Conservation (phyloP, 2,329 filamentous ascomycete genomes). For the Aspergillus neoniger region DNA sequence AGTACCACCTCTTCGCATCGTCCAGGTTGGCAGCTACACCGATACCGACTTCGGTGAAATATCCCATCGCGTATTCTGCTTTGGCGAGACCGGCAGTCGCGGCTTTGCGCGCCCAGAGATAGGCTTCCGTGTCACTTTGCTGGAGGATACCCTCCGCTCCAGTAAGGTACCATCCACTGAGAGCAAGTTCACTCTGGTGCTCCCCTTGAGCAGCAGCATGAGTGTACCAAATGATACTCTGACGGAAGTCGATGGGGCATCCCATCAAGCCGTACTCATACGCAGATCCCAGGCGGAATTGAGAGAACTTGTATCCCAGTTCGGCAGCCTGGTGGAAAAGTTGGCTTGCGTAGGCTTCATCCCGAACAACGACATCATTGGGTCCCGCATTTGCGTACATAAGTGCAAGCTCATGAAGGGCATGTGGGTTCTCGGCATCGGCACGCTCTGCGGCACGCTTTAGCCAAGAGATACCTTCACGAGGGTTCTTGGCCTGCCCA, state of each 20-base stretch:
- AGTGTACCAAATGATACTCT: slow-evolving; percentile 92
- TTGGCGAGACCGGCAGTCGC: slow-evolving; percentile 85
- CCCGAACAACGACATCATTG: slow-evolving; percentile 74
- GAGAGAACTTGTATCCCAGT: slow-evolving; percentile 91
- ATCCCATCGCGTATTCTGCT: slow-evolving; percentile 97
- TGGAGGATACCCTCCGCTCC: slow-evolving; percentile 83
- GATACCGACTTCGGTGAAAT: slow-evolving; percentile 94
- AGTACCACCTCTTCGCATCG: slow-evolving; percentile 98
- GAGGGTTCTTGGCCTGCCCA: slow-evolving; percentile 78
- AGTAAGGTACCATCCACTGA: slow-evolving; percentile 93
- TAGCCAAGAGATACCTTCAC: slow-evolving; percentile 87
- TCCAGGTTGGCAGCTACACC: slow-evolving; percentile 83
- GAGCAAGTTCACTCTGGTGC: slow-evolving; percentile 83
- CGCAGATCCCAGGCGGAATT: slow-evolving; percentile 83
- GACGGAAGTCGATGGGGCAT: slow-evolving; percentile 76
- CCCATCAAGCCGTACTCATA: slow-evolving; percentile 88
- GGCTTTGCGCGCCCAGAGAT: slow-evolving; percentile 94
- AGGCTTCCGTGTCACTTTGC: slow-evolving; percentile 94
- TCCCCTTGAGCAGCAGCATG: slow-evolving; percentile 89
- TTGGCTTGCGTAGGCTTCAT: slow-evolving; percentile 77
- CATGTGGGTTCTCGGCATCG: slow-evolving; percentile 88
- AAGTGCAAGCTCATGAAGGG: slow-evolving; percentile 79
- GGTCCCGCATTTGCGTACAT: slow-evolving; percentile 59
- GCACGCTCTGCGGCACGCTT: slow-evolving; percentile 89
- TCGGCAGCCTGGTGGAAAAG: slow-evolving; percentile 84